Evolutionary conservation across 2,329 filamentous ascomycete genomes (phyloP), one percentile per base, ranked within the genome.

Genomic region (Colletotrichum lindemuthianum): DNA sequence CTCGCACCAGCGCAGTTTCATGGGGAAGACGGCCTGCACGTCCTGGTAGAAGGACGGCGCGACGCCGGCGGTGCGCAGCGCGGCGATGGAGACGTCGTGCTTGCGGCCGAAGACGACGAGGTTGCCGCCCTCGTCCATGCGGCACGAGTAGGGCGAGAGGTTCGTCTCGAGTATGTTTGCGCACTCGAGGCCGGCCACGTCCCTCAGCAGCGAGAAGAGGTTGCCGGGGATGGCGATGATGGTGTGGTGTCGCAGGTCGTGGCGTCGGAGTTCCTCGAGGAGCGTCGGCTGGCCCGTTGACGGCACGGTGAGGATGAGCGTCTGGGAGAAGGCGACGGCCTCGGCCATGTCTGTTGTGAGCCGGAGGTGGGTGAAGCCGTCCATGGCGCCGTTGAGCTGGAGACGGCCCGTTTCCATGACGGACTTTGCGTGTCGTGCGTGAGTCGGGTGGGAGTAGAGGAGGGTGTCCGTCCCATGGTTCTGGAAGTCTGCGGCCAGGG

Each of bases 121-220:
- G 6, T 24, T 43, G 10, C 45, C 52, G 6, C 24, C 24, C 24
- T 49, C 51, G 32, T 60, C 51, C 58, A 60, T 60, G n/a, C 58
- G 24, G 32, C 58, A 60, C 16, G 58, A 60, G n/a, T 60, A 60
- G 2, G 58, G 58, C 8, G 58, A 60, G 8, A 60, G 24, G 44
- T 60, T 60, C 36, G 58, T 60, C 58, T 60, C 58, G 6, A 60
- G 10, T 8, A 60, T 41, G 12, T 60, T 60, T 15, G 37, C 58
- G 3, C 40, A 50, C 24, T 55, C 51, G 12, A 60, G 40, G 9
- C 55, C 43, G 16, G 44, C 44, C 4, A 24, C 24, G 15, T 55
- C 58, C 36, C 41, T 43, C 13, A 60, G 32, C 6, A 60, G 7
- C 0, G 58, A 60, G 4, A 60, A n/a, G 10, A 60, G 51, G 15